phyloP scores from a whole-genome alignment of 2,329 filamentous ascomycete genomes.

The Chaetomiaceae sp. region DNA sequence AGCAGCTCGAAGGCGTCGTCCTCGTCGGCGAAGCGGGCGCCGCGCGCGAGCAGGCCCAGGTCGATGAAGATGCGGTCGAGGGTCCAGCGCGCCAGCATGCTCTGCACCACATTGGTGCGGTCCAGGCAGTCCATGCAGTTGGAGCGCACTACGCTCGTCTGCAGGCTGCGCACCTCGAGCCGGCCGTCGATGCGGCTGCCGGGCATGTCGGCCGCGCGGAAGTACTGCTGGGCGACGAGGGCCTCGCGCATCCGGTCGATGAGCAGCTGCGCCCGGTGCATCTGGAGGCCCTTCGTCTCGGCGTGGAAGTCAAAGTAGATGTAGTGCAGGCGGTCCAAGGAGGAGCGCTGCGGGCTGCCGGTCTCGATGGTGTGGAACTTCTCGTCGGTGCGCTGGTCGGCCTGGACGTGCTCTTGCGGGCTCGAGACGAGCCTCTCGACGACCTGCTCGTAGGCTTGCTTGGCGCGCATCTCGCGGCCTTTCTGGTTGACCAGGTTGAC shows the following conservation, averaged over 20 bases:
- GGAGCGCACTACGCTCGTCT: conserved; percentile 88
- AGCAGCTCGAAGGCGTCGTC: conserved; percentile 80
- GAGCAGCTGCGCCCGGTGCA: conserved; percentile 85
- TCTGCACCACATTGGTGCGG: conserved; percentile 95
- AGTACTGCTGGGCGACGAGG: conserved; percentile 79
- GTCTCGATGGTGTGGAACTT: conserved; percentile 77
- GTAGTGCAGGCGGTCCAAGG: conserved; percentile 83
- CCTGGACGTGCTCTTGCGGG: conserved; percentile 61
- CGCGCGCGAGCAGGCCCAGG: conserved; percentile 69
- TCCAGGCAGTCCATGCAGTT: conserved; percentile 99
- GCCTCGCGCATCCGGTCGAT: conserved; percentile 76
- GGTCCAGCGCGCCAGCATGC: conserved; percentile 87
- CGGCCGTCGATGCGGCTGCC: conserved; percentile 59
- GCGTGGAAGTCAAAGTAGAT: conserved; percentile 98
- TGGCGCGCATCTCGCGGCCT: conserved; percentile 82
- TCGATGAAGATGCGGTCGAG: conserved; percentile 86
- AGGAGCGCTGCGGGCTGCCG: conserved; percentile 44
- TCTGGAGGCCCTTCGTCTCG: conserved; percentile 91
- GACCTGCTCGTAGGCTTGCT: conserved; percentile 90
- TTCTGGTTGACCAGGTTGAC: conserved; percentile 97
- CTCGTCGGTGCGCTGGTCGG: conserved; percentile 67
- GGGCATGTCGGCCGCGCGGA: conserved; percentile 83
- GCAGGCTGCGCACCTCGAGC: conserved; percentile 73
- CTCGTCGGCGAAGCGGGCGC: conserved; percentile 70
- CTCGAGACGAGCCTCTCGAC: conserved; percentile 69